phyloP scores from a whole-genome alignment of 495 filamentous ascomycete species.

The Lasiosphaeriaceae sp. region DNA sequence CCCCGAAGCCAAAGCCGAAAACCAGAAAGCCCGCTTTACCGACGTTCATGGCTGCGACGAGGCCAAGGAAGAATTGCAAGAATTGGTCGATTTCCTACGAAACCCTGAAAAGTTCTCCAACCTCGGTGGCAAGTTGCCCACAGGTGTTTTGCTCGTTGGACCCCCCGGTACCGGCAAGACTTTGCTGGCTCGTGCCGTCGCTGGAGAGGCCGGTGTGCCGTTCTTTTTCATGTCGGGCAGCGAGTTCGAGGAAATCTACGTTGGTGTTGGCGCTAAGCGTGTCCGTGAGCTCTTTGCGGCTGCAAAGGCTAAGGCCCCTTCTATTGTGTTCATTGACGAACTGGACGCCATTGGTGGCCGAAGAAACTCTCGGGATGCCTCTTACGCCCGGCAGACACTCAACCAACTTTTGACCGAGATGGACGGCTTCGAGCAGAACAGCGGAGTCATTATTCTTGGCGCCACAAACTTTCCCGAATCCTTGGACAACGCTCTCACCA shows the following conservation, averaged over 20 bases:
- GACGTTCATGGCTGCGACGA: conserved; percentile 98
- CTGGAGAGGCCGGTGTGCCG: conserved; percentile 93
- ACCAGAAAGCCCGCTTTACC: conserved; percentile 84
- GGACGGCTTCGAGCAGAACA: conserved; percentile 92
- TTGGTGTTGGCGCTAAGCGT: conserved; percentile 95
- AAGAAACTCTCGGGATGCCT: conserved; percentile 86
- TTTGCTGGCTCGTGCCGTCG: conserved; percentile 91
- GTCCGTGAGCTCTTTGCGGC: conserved; percentile 91
- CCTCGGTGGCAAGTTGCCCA: conserved; percentile 92
- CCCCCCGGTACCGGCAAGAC: conserved; percentile 98
- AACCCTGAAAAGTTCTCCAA: conserved; percentile 87
- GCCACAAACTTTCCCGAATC: conserved; percentile 95
- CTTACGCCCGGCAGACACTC: conserved; percentile 95
- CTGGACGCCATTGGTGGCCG: conserved; percentile 94
- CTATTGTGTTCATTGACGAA: conserved; percentile 98
- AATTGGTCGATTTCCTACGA: conserved; percentile 92
- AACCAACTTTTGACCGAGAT: conserved; percentile 98
- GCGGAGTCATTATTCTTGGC: conserved; percentile 88
- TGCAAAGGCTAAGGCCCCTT: conserved; percentile 83
- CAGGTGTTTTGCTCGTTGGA: conserved; percentile 91
- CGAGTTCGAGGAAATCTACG: conserved; percentile 98
- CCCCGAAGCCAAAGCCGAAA: conserved; percentile 82
- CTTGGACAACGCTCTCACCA: conserved; percentile 89
- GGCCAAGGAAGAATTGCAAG: conserved; percentile 95
- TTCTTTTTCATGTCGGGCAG: conserved; percentile 99